Evolutionary conservation across 331 rosid genomes (phyloP), one percentile per base, ranked within the genome.

Genomic region (Prunus yedoensis): DNA sequence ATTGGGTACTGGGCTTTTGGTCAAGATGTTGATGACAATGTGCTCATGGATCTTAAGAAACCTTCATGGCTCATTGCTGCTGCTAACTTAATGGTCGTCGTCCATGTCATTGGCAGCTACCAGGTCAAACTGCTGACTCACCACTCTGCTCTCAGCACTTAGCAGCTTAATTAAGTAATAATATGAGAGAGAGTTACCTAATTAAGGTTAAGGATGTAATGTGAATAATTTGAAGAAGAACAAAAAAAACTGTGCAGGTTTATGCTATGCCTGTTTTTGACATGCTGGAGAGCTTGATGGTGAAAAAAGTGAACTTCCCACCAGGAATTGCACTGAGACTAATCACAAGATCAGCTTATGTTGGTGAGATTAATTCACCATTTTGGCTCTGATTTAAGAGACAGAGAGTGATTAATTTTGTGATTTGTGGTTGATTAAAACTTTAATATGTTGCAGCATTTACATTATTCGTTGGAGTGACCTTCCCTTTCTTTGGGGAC

Each of bases 401-500:
- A 38, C 43, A 1, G 2, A 38, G 43, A 38, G 9, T 38, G 43
- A 49, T 15, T 11, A 14, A 14, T 49, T 12, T 3, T 60, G 20
- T 60, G 4, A 27, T 60, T 60, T 25, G 4, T 27, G 43, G 20
- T 60, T 27, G 41, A 60, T 60, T 14, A 27, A 52, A 27, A 60
- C 10, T 6, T 32, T 27, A 27, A 13, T 66, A 72, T 74, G 47
- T 75, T 87, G 77, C 92, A 91, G 98, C 93, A 59, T 82, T 89
- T 71, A 94, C 97, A 20, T 80, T 90, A 52, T 77, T 91, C 52
- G 15, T 89, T 66, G 99, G 97, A 30, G 89, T 94, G 21, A 92
- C 93, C 67, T 94, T 94, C 78, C 97, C 96, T 70, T 94, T 90
- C 89, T 94, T 94, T 65, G 99, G 97, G n/a, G 97, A 94, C 80